phyloP scores from a whole-genome alignment of 768 basidiomycete species.

The Suillus luteus region DNA sequence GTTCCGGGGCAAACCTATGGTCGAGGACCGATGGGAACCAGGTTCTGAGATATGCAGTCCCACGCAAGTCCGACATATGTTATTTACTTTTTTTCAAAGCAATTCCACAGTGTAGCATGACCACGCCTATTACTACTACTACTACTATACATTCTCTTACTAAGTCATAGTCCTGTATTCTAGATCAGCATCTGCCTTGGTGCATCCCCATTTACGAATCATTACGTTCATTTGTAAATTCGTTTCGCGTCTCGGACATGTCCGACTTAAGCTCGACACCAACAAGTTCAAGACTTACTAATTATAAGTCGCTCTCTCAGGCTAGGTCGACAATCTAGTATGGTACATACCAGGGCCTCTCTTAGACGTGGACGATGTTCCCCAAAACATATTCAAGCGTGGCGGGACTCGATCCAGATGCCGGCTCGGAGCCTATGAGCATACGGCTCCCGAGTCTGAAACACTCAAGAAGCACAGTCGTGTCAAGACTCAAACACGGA shows the following conservation, averaged over 20 bases:
- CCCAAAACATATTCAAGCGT: not conserved
- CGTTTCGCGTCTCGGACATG: not conserved
- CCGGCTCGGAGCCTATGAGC: not conserved
- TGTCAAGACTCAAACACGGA: not conserved
- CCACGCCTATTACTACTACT: not conserved
- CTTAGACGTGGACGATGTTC: not conserved
- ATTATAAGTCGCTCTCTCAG: no score
- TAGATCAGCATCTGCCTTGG: not conserved
- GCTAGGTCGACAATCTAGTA: not conserved
- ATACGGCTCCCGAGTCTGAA: not conserved
- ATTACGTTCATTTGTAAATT: not conserved
- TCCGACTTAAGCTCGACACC: not conserved
- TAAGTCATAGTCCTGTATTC: conserved; percentile 6
- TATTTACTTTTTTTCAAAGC: not conserved
- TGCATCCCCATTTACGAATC: not conserved
- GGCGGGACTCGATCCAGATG: not conserved
- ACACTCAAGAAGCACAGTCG: not conserved
- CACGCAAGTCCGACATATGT: not conserved
- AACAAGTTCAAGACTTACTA: not conserved
- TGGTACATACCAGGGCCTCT: not conserved
- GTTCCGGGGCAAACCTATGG: conserved; percentile 28
- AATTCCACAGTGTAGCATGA: not conserved
- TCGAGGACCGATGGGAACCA: conserved; percentile 27
- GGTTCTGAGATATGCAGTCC: conserved; percentile 29
- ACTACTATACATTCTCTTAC: conserved; percentile 2